Base-by-base conservation (phyloP, 257 asterid species). In the Plantago ovata region DNA sequence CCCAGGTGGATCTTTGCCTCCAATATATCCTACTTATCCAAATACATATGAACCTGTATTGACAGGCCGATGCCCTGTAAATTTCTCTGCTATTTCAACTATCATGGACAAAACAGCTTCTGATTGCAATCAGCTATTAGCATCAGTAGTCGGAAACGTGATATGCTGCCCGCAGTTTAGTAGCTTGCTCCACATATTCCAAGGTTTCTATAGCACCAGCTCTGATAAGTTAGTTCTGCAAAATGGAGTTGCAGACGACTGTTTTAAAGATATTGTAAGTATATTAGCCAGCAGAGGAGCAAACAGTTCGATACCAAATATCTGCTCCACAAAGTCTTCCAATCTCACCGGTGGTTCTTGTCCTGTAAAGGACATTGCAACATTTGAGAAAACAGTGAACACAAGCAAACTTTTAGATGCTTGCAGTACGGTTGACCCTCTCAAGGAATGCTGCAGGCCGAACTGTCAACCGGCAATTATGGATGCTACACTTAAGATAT, bases 281-380 rank as follows among this genome's bases (percentile, higher is more conserved):
- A 79, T 89, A 71, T 75, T 93, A 64, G 86, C 94, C 61, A 89
- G 99, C 72, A 79, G 95, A 78, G 99, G 97, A 38, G 97, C 97
- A 61, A 93, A 88, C 60, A 81, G 79, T 63, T 89, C 96, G 0
- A 49, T 93, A 66, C 84, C 97, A 24, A 54, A 74, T 24, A 74
- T 89, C 50, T 93, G 99, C 81, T 77, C 94, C 21, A 72, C 76
- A 2, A 86, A 84, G 58, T 79, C 99, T 22, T 64, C 79, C 1
- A 83, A 93, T 73, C 87, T 93, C 43, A 93, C 97, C n/a, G 96
- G 94, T 58, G 96, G 95, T 39, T 84, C 95, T 16, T 93, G 97
- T 78, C 99, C 97, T 12, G 94, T 93, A 58, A 93, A 84, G 82
- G 96, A 86, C 48, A 49, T 78, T 21, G 39, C 67, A 20, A 78